Conservation (phyloP, 768 basidiomycete genomes). For the Tephrocybe rancida region DNA sequence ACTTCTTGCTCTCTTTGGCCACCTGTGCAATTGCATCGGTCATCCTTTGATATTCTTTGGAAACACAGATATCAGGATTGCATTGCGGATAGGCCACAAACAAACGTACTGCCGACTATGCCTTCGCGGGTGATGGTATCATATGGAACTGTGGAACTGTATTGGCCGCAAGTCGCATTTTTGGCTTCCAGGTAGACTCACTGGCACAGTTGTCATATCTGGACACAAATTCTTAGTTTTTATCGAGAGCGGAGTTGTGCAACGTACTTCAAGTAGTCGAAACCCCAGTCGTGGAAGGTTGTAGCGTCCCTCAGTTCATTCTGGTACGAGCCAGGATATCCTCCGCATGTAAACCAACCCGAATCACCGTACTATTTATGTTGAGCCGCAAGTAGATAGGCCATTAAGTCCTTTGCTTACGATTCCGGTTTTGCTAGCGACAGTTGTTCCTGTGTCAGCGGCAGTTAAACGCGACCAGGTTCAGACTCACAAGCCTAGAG, state of each 20-base stretch:
- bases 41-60: slow-evolving; percentile 54
- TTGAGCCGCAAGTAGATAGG: background rate
- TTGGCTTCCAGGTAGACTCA: slow-evolving; percentile 20
- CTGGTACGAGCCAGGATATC: slow-evolving; percentile 64
- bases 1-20: slow-evolving; percentile 41
- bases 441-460: background rate
- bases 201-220: slow-evolving; percentile 60
- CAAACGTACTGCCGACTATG: slow-evolving; percentile 51
- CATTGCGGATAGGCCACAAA: background rate
- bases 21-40: slow-evolving; percentile 57
- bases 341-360: slow-evolving; percentile 66
- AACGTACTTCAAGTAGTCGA: slow-evolving; percentile 64
- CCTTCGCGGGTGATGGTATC: slow-evolving; percentile 59
- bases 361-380: slow-evolving; percentile 54
- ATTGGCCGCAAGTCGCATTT: no score
- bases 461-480: background rate
- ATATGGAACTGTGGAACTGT: slow-evolving; percentile 46
- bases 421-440: slow-evolving; percentile 41
- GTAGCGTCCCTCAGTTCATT: slow-evolving; percentile 59
- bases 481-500: slow-evolving; percentile 50
- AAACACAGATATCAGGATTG: background rate
- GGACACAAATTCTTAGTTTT: background rate
- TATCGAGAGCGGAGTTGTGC: background rate
- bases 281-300: slow-evolving; percentile 64
- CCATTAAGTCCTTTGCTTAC: slow-evolving; percentile 24